phyloP scores from a whole-genome alignment of 2,329 filamentous ascomycete species.

The Xylariaceae sp. region DNA sequence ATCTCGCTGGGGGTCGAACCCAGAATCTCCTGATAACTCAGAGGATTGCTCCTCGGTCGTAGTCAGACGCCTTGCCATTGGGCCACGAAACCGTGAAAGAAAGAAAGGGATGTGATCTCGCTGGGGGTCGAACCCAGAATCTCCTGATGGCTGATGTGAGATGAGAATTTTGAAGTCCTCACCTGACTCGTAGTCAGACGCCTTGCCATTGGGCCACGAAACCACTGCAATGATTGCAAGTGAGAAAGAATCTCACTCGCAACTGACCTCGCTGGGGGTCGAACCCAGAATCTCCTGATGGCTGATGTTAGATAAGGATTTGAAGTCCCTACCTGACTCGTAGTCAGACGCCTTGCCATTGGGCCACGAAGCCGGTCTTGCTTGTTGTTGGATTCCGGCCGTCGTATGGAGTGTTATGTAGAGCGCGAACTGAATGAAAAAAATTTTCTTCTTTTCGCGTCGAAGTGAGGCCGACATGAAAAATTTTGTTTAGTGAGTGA shows the following conservation, averaged over 20 bases:
- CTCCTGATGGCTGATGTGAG: constrained; percentile 5
- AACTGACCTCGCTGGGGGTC: constrained; percentile 21
- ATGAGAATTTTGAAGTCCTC: background rate
- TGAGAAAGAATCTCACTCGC: background rate
- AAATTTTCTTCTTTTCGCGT: background rate
- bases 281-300: constrained; percentile 23
- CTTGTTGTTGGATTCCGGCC: background rate
- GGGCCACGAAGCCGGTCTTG: background rate
- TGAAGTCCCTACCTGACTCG: constrained; percentile 21
- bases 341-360: constrained; percentile 43
- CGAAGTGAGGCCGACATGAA: background rate
- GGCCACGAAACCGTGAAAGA: constrained; percentile 24
- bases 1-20: background rate
- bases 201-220: constrained; percentile 38
- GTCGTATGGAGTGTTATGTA: background rate
- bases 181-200: constrained; percentile 38
- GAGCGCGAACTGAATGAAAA: background rate
- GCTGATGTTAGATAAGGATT: background rate
- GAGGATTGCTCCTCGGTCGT: constrained; percentile 26
- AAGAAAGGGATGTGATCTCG: constrained; percentile 5
- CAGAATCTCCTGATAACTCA: background rate
- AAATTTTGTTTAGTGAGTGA: background rate
- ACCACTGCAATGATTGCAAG: background rate
- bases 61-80: constrained; percentile 42
- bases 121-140: constrained; percentile 16